Evolutionary conservation across 2,329 filamentous ascomycete genomes (phyloP).

Genomic region (Aureobasidium sp.): DNA sequence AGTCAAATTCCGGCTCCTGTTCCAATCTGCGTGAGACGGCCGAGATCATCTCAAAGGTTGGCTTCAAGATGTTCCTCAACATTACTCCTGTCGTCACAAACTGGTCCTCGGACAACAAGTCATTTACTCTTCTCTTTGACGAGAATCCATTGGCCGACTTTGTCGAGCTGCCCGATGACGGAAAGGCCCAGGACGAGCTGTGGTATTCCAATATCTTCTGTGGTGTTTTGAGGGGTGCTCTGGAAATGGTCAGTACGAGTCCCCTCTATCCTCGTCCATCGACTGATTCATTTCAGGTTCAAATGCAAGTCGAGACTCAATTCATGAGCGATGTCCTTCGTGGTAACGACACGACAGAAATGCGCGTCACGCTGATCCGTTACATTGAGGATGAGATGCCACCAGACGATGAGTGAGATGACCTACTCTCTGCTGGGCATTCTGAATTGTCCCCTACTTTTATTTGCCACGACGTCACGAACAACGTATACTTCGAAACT

Average conservation of each 20-base stretch:
- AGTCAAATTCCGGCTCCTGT: slow-evolving; percentile 84
- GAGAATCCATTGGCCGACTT: slow-evolving; percentile 97
- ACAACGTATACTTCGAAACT: background rate
- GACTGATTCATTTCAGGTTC: slow-evolving; percentile 48
- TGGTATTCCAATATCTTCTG: slow-evolving; percentile 99
- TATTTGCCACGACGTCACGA: slow-evolving; percentile 2
- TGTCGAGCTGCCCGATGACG: slow-evolving; percentile 94
- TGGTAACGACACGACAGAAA: slow-evolving; percentile 94
- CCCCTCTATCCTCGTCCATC: background rate
- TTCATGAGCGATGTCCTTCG: slow-evolving; percentile 91
- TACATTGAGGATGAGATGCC: slow-evolving; percentile 98
- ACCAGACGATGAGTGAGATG: slow-evolving; percentile 77
- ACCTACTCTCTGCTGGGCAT: background rate
- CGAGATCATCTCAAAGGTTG: slow-evolving; percentile 95
- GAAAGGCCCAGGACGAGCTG: slow-evolving; percentile 86
- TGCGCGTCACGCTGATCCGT: slow-evolving; percentile 83
- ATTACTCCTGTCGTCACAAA: slow-evolving; percentile 89
- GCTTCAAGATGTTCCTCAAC: slow-evolving; percentile 98
- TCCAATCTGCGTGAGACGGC: slow-evolving; percentile 92
- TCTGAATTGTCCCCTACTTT: background rate
- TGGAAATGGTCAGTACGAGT: slow-evolving; percentile 72
- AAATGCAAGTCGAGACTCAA: slow-evolving; percentile 97
- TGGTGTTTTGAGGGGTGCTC: slow-evolving; percentile 78
- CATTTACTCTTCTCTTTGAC: slow-evolving; percentile 93
- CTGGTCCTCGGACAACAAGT: slow-evolving; percentile 93